A percentile compares a stretch with the other conserved stretches of the same genome.
Evolutionary conservation across 441 rosid species (phyloP).

Genomic region (Populus tomentosa): DNA sequence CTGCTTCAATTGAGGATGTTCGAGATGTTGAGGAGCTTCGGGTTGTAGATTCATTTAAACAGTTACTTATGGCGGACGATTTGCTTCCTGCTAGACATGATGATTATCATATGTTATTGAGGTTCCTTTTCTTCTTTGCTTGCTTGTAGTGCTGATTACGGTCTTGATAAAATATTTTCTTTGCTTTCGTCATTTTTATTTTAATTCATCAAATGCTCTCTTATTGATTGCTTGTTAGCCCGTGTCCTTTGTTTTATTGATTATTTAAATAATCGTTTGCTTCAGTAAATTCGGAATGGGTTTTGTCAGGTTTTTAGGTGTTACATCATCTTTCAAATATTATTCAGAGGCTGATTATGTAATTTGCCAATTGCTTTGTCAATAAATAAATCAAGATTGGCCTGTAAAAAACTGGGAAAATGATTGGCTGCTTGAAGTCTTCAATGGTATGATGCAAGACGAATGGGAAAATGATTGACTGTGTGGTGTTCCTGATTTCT

Average conservation of each 20-base stretch:
- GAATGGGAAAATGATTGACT: too few species aligned
- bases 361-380: neutral
- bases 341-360: neutral
- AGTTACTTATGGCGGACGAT: conserved; percentile 64
- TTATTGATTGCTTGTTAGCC: neutral
- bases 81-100: conserved; percentile 67
- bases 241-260: neutral
- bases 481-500: neutral
- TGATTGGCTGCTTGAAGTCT: neutral
- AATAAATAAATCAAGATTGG: neutral
- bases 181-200: neutral
- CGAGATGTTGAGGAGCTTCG: conserved; percentile 72
- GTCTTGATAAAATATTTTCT: neutral
- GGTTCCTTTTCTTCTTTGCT: conserved; percentile 33
- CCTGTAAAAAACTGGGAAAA: neutral
- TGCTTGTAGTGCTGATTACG: neutral
- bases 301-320: neutral
- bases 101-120: conserved; percentile 82
- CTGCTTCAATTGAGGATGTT: conserved; percentile 85
- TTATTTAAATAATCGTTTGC: neutral
- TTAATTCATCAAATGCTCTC: neutral
- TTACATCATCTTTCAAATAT: neutral
- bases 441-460: neutral
- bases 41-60: conserved; percentile 79
- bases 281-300: too few species aligned